Evolutionary conservation across 139 green algal species (phyloP).

Genomic region (Closterium sp.): DNA sequence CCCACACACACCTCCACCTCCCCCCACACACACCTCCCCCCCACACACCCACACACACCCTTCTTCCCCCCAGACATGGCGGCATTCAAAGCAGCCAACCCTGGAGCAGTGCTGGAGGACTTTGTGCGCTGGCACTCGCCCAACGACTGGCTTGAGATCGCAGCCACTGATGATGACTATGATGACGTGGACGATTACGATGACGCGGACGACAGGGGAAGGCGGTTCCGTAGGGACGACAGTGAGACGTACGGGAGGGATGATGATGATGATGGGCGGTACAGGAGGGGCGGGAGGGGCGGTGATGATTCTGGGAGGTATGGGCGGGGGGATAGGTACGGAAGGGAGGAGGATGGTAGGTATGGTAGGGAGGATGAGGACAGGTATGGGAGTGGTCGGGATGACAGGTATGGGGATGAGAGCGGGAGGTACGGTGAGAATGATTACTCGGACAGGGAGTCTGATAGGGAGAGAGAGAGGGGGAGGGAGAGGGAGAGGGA

Average conservation of each 20-base stretch:
- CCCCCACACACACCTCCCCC: too few relatives aligned
- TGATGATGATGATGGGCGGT: not conserved
- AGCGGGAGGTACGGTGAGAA: not conserved
- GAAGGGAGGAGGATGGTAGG: not conserved
- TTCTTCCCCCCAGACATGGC: slow-evolving; percentile 73
- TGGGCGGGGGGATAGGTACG: not conserved
- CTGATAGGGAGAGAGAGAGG: not conserved
- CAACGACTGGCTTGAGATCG: slow-evolving; percentile 62
- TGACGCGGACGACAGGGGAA: not conserved
- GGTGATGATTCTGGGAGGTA: not conserved
- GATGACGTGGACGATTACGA: not conserved
- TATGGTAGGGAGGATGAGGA: not conserved
- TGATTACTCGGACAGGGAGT: not conserved
- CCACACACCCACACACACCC: too few relatives aligned
- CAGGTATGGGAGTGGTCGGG: not conserved
- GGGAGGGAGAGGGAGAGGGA: slow-evolving; percentile 5
- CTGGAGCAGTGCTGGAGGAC: slow-evolving; percentile 69
- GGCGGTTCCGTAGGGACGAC: not conserved
- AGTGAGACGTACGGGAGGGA: not conserved
- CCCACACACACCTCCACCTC: not conserved
- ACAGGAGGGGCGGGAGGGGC: too few relatives aligned
- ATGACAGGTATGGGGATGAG: not conserved
- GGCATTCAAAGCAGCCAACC: slow-evolving; percentile 93
- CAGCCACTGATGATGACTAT: not conserved
- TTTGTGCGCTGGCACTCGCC: slow-evolving; percentile 84